Base-by-base conservation (phyloP, 2,329 filamentous ascomycete genomes). In the Xylaria sp. region DNA sequence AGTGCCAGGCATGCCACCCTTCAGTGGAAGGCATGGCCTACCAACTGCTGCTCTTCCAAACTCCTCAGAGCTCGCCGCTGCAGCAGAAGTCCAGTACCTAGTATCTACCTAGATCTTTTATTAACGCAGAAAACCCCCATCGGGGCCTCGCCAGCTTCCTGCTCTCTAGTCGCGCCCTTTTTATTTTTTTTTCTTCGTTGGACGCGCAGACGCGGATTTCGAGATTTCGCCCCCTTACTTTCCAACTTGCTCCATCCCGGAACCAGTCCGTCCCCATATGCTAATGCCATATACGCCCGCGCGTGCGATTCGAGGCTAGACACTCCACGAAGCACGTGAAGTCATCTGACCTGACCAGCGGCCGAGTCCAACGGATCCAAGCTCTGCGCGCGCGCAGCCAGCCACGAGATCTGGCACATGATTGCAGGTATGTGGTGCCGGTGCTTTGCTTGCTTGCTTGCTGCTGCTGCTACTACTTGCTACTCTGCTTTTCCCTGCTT, bases 281-380 rank as follows among this genome's bases (percentile, higher is more conserved):
- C 64, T 67, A n/a, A n/a, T n/a, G n/a, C n/a, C n/a, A n/a, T n/a
- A n/a, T n/a, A n/a, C n/a, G n/a, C n/a, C n/a, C 63, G 67, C 67
- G 67, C 67, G 69, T 65, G 67, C 60, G 62, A 60, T 71, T 71
- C 70, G 63, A 72, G 68, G 60, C 70, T 71, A 68, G 61, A 61
- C 43, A 70, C 62, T 66, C 67, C 63, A 67, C 70, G 67, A 72
- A 72, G 70, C 71, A 73, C 70, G 71, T 72, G 71, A 73, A 73
- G 71, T 73, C 71, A 73, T 71, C 71, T 72, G 71, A 73, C 71
- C 71, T 72, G 71, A 68, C 71, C 71, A 67, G 63, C 63, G 50
- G 62, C 28, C 59, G 59, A 63, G 63, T 63, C 68, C 65, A 68
- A 67, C 53, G 68, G 58, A 70, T 70, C 70, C 67, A 72, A 70